Base-by-base conservation (phyloP, 1,284 basidiomycete genomes). In the Rhodotorula sp. region DNA sequence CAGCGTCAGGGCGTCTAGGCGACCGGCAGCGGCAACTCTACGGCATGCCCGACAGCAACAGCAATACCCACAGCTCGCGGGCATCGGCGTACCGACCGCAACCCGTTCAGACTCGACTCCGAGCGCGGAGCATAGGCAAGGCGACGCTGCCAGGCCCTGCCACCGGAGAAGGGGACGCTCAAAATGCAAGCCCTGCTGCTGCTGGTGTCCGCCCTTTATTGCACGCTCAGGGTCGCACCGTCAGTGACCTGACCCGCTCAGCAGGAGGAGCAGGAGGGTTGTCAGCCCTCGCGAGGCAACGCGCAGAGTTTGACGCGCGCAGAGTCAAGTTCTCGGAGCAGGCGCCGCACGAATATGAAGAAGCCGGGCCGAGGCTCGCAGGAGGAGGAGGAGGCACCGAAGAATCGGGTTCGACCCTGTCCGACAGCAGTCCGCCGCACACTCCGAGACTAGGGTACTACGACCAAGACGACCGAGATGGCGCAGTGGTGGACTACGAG, bases 351-450 rank as follows among this genome's bases (percentile, higher is more conserved):
- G 52, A 60, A 19, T 34, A 7, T n/a, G 43, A 19, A 50, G 62
- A 54, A 28, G 54, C 52, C 52, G 43, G 4, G 1, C 6, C 38
- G 3, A 59, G 54, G 23, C 21, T 23, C 43, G 31, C 58, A 19
- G 58, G 47, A 60, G 26, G 26, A 4, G 63, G 26, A 14, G 63
- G 59, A 23, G 66, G 67, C 19, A 71, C 70, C 15, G 66, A 67
- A 52, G 66, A 67, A 56, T 62, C 60, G 4, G 65, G 61, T 19
- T 71, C 70, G 60, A 68, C 66, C 8, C 63, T 49, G 2, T 71
- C 70, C 5, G 66, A 68, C 47, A 43, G 38, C 38, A 68, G 63
- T 55, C 61, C 70, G 19, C 63, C 64, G 14, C 64, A 50, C 18
- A 68, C 70, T 1, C 70, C 70, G 10, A 21, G 38, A 43, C 38